Evolutionary conservation across 257 asterid genomes (phyloP).

Genomic region (Nicotiana otophora): DNA sequence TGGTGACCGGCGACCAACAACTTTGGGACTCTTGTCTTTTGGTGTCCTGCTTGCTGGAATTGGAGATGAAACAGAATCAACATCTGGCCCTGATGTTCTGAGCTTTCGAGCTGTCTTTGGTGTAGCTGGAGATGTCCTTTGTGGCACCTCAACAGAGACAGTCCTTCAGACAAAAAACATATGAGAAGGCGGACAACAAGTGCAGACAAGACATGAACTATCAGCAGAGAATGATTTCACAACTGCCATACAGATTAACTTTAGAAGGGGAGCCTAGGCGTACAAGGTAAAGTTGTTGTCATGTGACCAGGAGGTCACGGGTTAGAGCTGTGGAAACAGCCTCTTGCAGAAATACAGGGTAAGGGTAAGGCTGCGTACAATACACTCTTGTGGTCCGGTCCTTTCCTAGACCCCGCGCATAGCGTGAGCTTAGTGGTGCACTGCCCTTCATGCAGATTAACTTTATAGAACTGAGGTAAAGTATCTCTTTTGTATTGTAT

Average conservation of each 20-base stretch:
- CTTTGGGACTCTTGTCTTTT: slow-evolving; percentile 61
- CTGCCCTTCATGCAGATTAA: neutral
- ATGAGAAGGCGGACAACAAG: neutral
- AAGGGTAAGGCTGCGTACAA: too few species aligned
- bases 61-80: slow-evolving; percentile 48
- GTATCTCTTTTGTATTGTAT: neutral
- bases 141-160: slow-evolving; percentile 48
- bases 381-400: too few species aligned
- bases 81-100: slow-evolving; percentile 33
- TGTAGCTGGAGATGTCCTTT: slow-evolving; percentile 38
- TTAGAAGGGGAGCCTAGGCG: too few species aligned
- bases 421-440: too few species aligned
- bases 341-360: too few species aligned
- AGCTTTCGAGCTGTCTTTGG: slow-evolving; percentile 52
- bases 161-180: slow-evolving; percentile 28
- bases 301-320: too few species aligned
- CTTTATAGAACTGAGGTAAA: neutral
- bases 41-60: slow-evolving; percentile 44
- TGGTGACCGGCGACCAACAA: slow-evolving; percentile 56
- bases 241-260: neutral
- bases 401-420: too few species aligned
- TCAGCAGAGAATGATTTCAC: slow-evolving; percentile 2
- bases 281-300: too few species aligned
- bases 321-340: too few species aligned
- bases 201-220: neutral